These are phyloP conservation scores for Crithidia bombi DNA, from an alignment of 208 protist genomes.

Conservation along the genomic window DNA sequence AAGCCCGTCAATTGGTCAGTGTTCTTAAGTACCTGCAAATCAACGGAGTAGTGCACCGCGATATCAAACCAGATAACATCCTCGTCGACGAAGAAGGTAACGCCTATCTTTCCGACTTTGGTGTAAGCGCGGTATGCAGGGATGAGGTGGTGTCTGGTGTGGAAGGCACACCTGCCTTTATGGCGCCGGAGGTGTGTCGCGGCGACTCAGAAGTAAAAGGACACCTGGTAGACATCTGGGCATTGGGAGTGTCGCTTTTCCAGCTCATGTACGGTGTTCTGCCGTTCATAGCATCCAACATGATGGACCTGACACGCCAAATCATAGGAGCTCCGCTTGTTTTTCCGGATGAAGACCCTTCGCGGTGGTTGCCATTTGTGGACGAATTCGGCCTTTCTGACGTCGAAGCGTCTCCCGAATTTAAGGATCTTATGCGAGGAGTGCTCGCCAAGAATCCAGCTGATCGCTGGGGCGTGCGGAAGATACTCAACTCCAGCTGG, in stretches of 20 bases:
- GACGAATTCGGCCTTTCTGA: conserved; percentile 5
- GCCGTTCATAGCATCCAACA: conserved; percentile 43
- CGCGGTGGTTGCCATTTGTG: conserved; percentile 1
- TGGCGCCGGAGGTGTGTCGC: conserved; percentile 53
- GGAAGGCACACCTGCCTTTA: conserved; percentile 64
- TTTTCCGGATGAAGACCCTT: conserved; percentile 45
- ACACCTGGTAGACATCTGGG: conserved; percentile 57
- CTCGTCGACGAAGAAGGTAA: conserved; percentile 43
- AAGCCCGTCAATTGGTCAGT: conserved; percentile 38
- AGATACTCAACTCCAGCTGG: not conserved
- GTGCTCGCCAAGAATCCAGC: conserved; percentile 1
- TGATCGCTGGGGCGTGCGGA: not conserved
- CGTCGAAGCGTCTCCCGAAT: not conserved
- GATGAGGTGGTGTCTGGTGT: conserved; percentile 36
- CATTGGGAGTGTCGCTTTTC: conserved; percentile 69
- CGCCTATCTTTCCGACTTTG: conserved; percentile 59
- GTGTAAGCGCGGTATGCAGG: conserved; percentile 42
- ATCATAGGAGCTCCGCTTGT: conserved; percentile 42
- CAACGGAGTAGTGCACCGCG: conserved; percentile 83
- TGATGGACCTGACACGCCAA: conserved; percentile 23
- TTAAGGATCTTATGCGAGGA: not conserved
- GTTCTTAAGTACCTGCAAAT: conserved; percentile 54
- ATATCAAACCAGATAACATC: conserved; percentile 97
- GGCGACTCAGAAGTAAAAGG: conserved; percentile 34
- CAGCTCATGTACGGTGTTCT: conserved; percentile 50